Percentiles rank a stretch among this genome's conserved stretches.
Evolutionary conservation across 2,329 filamentous ascomycete species (phyloP).

Genomic region (Arthrobotrys sphaeroides): DNA sequence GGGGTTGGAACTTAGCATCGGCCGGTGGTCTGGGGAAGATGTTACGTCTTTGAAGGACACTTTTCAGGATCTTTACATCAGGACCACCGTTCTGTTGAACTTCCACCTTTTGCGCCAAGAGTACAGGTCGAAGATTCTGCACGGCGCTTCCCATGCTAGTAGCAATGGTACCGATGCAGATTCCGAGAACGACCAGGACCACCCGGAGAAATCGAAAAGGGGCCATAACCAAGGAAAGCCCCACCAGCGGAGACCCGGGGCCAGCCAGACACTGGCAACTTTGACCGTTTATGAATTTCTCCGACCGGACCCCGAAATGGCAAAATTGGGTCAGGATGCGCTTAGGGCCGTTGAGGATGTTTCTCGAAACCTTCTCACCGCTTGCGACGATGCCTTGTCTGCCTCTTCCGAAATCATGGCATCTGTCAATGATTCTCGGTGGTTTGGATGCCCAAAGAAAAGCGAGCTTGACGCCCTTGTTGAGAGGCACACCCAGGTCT

Average conservation of each 20-base stretch:
- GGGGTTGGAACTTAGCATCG: conserved; percentile 36
- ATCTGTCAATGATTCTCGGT: conserved; percentile 34
- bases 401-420: conserved; percentile 32
- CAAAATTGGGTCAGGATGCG: conserved; percentile 37
- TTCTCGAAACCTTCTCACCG: conserved; percentile 27
- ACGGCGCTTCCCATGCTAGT: conserved; percentile 10
- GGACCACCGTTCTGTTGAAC: conserved; percentile 34
- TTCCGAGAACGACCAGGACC: conserved; percentile 12
- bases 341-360: conserved; percentile 38
- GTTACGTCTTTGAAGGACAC: conserved; percentile 25
- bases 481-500: conserved; percentile 59
- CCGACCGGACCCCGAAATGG: conserved; percentile 35
- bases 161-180: background rate
- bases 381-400: conserved; percentile 24
- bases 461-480: conserved; percentile 56
- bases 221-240: conserved; percentile 15
- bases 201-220: conserved; percentile 7
- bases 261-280: conserved; percentile 36
- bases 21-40: conserved; percentile 47
- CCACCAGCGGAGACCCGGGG: conserved; percentile 2
- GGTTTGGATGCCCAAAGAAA: conserved; percentile 37
- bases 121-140: conserved; percentile 37
- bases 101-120: conserved; percentile 48
- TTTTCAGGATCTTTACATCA: conserved; percentile 47
- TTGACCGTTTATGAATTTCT: conserved; percentile 49